These are phyloP conservation scores for Pseudogymnoascus sp. DNA, from an alignment of 2,329 filamentous ascomycete species.

Conservation along the genomic window DNA sequence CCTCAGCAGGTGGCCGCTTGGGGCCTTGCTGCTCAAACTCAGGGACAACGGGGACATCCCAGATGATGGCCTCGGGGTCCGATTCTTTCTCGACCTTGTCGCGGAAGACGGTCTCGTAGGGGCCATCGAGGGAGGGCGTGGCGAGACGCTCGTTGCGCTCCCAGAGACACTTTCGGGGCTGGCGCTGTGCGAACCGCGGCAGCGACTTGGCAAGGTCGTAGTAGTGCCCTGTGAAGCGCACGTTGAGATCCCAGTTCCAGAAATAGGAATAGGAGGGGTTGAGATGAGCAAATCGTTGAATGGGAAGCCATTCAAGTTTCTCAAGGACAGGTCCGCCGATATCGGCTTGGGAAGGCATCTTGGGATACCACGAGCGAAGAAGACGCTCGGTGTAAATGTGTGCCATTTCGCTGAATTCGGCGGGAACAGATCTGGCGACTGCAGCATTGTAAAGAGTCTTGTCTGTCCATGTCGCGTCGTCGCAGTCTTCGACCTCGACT, in stretches of 20 bases:
- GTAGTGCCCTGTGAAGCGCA: slow-evolving; percentile 70
- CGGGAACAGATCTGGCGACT: slow-evolving; percentile 54
- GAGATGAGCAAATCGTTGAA: slow-evolving; percentile 67
- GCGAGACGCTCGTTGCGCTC: slow-evolving; percentile 67
- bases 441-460: slow-evolving; percentile 50
- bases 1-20: slow-evolving; percentile 46
- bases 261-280: slow-evolving; percentile 69
- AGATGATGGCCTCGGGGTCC: slow-evolving; percentile 35
- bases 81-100: slow-evolving; percentile 38
- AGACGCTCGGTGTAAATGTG: slow-evolving; percentile 67
- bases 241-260: slow-evolving; percentile 66
- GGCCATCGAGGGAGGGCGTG: slow-evolving; percentile 59
- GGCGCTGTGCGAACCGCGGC: slow-evolving; percentile 51
- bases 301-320: slow-evolving; percentile 42
- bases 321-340: slow-evolving; percentile 24
- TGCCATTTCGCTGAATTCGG: slow-evolving; percentile 62
- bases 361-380: slow-evolving; percentile 70
- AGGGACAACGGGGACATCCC: slow-evolving; percentile 55
- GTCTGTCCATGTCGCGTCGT: slow-evolving; percentile 50
- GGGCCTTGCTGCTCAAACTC: slow-evolving; percentile 55
- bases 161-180: slow-evolving; percentile 66
- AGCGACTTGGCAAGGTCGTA: slow-evolving; percentile 69
- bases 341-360: slow-evolving; percentile 45
- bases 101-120: slow-evolving; percentile 60
- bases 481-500: slow-evolving; percentile 64